phyloP scores from a whole-genome alignment of 2,329 filamentous ascomycete species.

The Trichoderma sp. region DNA sequence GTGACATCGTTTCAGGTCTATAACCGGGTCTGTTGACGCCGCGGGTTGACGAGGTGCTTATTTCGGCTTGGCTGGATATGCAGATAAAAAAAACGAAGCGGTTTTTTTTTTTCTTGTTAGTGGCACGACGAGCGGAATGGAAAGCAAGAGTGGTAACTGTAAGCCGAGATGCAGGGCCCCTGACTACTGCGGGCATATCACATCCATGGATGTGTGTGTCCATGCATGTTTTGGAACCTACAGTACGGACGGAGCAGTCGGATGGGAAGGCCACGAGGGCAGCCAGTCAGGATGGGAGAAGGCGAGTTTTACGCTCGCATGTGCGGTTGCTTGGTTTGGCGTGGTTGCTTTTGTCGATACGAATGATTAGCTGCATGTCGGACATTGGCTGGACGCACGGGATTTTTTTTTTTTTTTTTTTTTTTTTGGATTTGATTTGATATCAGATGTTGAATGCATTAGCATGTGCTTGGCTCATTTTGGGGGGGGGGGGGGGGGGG shows the following conservation, averaged over 20 bases:
- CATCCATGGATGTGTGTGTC: no score
- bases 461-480: neutral
- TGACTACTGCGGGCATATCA: neutral
- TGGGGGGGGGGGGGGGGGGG: no score
- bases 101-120: no score
- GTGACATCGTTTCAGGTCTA: neutral
- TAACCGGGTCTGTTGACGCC: neutral
- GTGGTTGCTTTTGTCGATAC: neutral
- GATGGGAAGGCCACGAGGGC: neutral
- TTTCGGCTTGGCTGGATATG: neutral
- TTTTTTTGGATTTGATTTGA: neutral
- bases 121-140: neutral
- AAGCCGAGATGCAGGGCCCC: neutral
- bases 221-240: neutral
- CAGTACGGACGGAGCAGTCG: neutral
- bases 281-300: neutral
- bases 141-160: neutral
- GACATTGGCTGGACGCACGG: neutral
- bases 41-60: neutral
- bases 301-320: neutral
- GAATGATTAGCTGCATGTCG: neutral
- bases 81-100: neutral
- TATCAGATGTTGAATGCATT: neutral
- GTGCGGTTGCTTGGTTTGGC: no score
- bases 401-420: no score